These are phyloP conservation scores for Colletotrichum aenigma DNA, from an alignment of 2,329 filamentous ascomycete genomes.

Conservation along the genomic window DNA sequence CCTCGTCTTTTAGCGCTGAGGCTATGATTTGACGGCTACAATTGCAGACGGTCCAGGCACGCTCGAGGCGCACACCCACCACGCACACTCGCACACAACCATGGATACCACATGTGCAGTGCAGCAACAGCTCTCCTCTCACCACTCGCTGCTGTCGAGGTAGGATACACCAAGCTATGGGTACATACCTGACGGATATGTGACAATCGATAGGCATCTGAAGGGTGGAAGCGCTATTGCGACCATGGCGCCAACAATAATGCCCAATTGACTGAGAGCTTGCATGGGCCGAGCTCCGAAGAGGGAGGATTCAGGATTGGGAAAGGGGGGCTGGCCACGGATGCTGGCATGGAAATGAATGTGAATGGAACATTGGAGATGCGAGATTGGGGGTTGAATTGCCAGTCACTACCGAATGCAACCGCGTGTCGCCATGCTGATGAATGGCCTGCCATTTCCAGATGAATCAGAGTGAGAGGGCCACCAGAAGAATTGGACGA, in stretches of 20 bases:
- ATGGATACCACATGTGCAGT: neutral
- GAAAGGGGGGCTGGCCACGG: neutral
- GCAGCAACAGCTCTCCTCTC: neutral
- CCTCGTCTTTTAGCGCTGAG: slow-evolving; percentile 7
- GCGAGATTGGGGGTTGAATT: neutral
- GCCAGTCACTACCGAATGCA: neutral
- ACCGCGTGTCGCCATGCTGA: neutral
- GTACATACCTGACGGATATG: neutral
- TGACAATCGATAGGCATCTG: neutral
- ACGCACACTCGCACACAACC: neutral
- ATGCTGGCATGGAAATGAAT: neutral
- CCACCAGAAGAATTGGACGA: neutral
- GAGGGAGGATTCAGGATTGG: neutral
- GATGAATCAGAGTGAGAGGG: neutral
- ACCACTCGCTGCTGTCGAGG: neutral
- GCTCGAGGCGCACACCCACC: neutral
- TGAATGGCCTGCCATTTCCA: neutral
- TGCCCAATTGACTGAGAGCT: neutral
- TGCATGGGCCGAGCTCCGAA: neutral
- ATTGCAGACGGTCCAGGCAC: slow-evolving; percentile 3
- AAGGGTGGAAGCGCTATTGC: neutral
- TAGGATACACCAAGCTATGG: neutral
- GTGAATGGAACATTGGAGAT: neutral
- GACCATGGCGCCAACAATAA: neutral
- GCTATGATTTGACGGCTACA: neutral